Percentiles rank a stretch among this genome's conserved stretches.
Conservation (phyloP, 2,329 filamentous ascomycete genomes). For the Xylariaceae sp. region DNA sequence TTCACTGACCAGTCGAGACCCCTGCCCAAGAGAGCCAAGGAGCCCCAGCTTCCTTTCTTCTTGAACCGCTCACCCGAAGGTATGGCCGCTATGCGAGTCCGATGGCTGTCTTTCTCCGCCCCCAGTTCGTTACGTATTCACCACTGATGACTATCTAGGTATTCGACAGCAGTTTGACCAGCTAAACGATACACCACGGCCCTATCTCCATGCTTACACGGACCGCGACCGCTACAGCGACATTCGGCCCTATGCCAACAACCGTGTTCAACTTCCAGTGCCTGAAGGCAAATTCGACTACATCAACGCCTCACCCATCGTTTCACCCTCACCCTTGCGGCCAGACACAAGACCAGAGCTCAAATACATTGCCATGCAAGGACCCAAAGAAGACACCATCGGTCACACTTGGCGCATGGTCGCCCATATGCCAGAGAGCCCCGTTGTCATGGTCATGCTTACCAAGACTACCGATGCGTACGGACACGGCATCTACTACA, state of each 20-base stretch:
- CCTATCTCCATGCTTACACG: conserved; percentile 22
- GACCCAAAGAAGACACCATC: conserved; percentile 70
- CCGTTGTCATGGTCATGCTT: conserved; percentile 87
- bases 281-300: conserved; percentile 69
- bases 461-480: conserved; percentile 58
- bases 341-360: conserved; percentile 35
- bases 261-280: conserved; percentile 75
- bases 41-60: conserved; percentile 44
- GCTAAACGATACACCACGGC: not conserved
- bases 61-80: conserved; percentile 43
- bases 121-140: conserved; percentile 4
- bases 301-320: conserved; percentile 74
- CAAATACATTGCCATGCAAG: conserved; percentile 88
- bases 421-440: conserved; percentile 60
- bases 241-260: conserved; percentile 83
- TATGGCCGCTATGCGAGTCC: conserved; percentile 23
- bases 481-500: conserved; percentile 60
- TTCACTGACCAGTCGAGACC: conserved; percentile 22
- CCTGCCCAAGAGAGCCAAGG: conserved; percentile 19
- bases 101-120: conserved; percentile 5
- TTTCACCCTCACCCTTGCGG: conserved; percentile 42
- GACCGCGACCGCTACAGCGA: conserved; percentile 80
- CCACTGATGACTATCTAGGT: not conserved
- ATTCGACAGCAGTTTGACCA: conserved; percentile 1
- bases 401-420: conserved; percentile 96